Evolutionary conservation across 2,329 filamentous ascomycete species (phyloP), one percentile per base, ranked within the genome.

Genomic region (Colletotrichum gigasporum): DNA sequence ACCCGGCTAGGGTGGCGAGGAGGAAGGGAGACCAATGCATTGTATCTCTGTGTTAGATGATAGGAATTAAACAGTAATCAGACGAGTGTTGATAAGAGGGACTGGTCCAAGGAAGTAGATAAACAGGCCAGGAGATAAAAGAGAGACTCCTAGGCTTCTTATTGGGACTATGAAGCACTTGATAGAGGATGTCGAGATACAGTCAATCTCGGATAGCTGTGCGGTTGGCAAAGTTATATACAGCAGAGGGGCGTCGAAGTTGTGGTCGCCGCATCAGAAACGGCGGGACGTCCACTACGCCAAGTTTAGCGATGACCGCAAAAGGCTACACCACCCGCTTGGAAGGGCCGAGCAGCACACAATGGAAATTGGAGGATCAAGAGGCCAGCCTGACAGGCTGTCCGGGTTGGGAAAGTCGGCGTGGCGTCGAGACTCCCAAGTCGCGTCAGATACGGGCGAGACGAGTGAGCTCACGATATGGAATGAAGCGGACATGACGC

Each of bases 11-110:
- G 55, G 69, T 67, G 44, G 69, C 69, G 4, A 75, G 65, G 14
- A 75, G 51, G 26, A 67, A 58, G 22, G 63, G 61, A 10, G 67
- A 69, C 61, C 71, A 55, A 66, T 68, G 73, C 72, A 75, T 74
- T 11, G 42, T 67, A 47, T 44, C n/a, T 12, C 41, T 56, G 51
- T 44, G 24, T 30, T 18, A 39, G n/a, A 30, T 20, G 24, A 18
- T 35, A 18, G 12, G 7, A 14, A 3, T 18, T 26, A 20, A 32
- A 18, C 12, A 39, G n/a, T 41, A 28, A 51, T 14, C n/a, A 9
- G 20, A 16, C 35, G 11, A 28, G 24, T 16, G 26, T 44, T 4
- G 28, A n/a, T 18, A 7, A 44, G 12, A 18, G 11, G n/a, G n/a
- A 35, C 9, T 24, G 39, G 20, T 44, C 22, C 8, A 42, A 35